A percentile compares a stretch with the other conserved stretches of the same genome.
These are phyloP conservation scores for Pezicula rhizophila DNA, from an alignment of 2,329 filamentous ascomycete genomes.

Conservation along the genomic window DNA sequence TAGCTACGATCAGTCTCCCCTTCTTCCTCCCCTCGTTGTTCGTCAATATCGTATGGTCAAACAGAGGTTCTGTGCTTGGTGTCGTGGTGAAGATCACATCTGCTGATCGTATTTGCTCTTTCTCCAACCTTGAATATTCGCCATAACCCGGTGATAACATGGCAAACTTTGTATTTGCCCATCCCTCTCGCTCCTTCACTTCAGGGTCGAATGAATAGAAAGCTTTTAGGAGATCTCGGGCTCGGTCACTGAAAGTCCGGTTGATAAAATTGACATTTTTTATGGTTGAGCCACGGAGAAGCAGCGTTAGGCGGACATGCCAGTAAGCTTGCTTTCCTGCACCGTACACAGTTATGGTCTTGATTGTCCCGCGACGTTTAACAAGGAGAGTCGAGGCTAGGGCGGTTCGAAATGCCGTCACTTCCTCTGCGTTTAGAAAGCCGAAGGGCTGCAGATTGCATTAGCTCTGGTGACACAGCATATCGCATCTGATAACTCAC, in stretches of 20 bases:
- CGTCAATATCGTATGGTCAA: slow-evolving; percentile 67
- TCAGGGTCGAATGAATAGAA: slow-evolving; percentile 38
- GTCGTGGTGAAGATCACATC: slow-evolving; percentile 89
- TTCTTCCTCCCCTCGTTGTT: slow-evolving; percentile 63
- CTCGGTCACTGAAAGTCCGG: slow-evolving; percentile 57
- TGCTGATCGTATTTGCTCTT: slow-evolving; percentile 63
- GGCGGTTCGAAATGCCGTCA: slow-evolving; percentile 78
- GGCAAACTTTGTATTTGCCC: slow-evolving; percentile 60
- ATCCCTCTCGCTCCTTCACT: slow-evolving; percentile 53
- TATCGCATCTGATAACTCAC: no score
- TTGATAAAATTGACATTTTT: slow-evolving; percentile 80
- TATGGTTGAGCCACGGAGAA: slow-evolving; percentile 65
- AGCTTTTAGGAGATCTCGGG: slow-evolving; percentile 42
- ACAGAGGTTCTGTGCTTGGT: slow-evolving; percentile 67
- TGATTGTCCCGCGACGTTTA: slow-evolving; percentile 59
- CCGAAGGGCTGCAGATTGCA: slow-evolving; percentile 41
- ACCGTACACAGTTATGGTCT: slow-evolving; percentile 78
- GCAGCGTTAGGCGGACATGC: slow-evolving; percentile 80
- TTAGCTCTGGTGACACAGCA: no score
- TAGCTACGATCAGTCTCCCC: slow-evolving; percentile 64
- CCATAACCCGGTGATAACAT: slow-evolving; percentile 64
- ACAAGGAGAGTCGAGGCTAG: slow-evolving; percentile 64
- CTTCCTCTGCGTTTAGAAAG: slow-evolving; percentile 64
- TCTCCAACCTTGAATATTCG: slow-evolving; percentile 60
- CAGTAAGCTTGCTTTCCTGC: slow-evolving; percentile 89